A percentile compares a stretch with the other conserved stretches of the same genome.
Conservation (phyloP, 2,329 filamentous ascomycete genomes). For the Aspergillus glaucus region DNA sequence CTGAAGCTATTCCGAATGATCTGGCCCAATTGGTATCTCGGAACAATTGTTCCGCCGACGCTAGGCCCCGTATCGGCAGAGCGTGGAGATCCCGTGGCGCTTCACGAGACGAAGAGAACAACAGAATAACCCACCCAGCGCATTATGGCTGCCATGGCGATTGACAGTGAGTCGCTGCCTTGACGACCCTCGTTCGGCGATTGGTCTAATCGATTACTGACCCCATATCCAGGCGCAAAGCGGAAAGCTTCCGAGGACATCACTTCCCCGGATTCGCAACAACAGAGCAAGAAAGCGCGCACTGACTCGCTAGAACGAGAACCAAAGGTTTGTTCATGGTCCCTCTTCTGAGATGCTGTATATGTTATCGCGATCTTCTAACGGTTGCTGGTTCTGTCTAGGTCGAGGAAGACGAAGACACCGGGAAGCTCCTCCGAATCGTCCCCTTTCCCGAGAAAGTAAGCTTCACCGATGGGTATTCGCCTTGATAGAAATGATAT, state of each 20-base stretch:
- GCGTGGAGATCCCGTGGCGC: conserved; percentile 12
- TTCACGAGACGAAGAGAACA: conserved; percentile 3
- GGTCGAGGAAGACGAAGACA: conserved; percentile 25
- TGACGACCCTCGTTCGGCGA: not conserved
- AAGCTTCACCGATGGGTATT: conserved; percentile 10
- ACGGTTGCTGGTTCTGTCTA: conserved; percentile 27
- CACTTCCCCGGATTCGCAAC: conserved; percentile 36
- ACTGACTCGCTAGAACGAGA: conserved; percentile 40
- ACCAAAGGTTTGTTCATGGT: conserved; percentile 19
- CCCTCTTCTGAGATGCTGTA: not conserved
- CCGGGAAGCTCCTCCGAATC: conserved; percentile 51
- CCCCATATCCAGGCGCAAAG: conserved; percentile 29
- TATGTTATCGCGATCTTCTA: not conserved
- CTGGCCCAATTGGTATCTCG: conserved; percentile 16
- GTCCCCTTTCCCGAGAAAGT: conserved; percentile 90
- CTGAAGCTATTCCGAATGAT: conserved; percentile 6
- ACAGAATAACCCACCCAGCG: not conserved
- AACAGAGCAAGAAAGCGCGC: conserved; percentile 44
- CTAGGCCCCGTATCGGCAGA: conserved; percentile 12
- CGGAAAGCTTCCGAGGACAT: conserved; percentile 47
- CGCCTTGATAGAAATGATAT: conserved; percentile 6
- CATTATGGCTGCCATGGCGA: conserved; percentile 5
- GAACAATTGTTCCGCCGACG: conserved; percentile 17
- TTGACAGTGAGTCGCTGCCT: conserved; percentile 27
- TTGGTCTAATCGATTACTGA: conserved; percentile 5